Evolutionary conservation across 169 alveolate genomes (phyloP), one percentile per base, ranked within the genome.

Genomic region (Cryptosporidium viatorum): DNA sequence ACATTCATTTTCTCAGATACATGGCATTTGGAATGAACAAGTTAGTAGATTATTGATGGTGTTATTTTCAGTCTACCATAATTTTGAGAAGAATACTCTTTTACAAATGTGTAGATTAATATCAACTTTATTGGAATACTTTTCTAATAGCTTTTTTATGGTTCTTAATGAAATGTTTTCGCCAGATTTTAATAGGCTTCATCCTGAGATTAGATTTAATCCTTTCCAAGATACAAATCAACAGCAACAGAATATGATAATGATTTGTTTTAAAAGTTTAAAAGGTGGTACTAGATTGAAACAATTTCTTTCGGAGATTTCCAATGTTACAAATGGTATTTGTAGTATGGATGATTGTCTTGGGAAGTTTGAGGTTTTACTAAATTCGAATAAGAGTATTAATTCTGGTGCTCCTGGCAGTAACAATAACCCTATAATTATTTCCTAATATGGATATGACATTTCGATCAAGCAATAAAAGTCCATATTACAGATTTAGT

Each of bases 141-240:
- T 60, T 62, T 69, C 89, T 26, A 26, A 39, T 37, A 31, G 14
- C 10, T 80, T 80, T 62, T 80, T 80, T n/a, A 5, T 31, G 68
- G 45, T 39, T 31, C 51, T 80, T 18, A 80, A 80, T 65, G 75
- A 29, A 31, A 80, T 80, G 75, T 73, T 52, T 55, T 73, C 86
- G 2, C 62, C 55, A 31, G 70, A 73, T 12, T 73, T 52, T 41
- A 23, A 23, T 23, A 58, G 68, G 5, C 3, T 80, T 5, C 70
- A 62, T 62, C 89, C 89, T 31, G 89, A 80, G 14, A 39, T 80
- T 29, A 8, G 31, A 33, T 16, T 45, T 9, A 80, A 80, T 80
- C 89, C 89, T 7, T 80, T 80, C 29, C 37, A 65, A 21, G 55
- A 80, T 59, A 45, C 67, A 37, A 41, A 59, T 23, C 89, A 65